phyloP scores from a whole-genome alignment of 2,329 filamentous ascomycete species.

The Cladosporium sphaerospermum region DNA sequence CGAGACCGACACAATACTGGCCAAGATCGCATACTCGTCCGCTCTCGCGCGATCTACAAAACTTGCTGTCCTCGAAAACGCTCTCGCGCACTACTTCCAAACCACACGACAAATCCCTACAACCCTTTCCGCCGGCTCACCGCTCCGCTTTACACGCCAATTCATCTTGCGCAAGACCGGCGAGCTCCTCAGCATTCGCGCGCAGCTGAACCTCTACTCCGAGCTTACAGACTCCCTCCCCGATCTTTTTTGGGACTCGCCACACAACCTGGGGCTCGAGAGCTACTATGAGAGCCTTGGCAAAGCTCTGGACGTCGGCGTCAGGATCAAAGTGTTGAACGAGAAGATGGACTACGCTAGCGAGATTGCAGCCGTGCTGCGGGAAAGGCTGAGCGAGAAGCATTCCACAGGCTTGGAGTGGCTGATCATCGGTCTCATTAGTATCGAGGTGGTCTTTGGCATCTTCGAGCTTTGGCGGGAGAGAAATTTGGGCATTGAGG shows the following conservation, averaged over 20 bases:
- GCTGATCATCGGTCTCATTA: slow-evolving; percentile 92
- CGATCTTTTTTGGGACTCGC: slow-evolving; percentile 93
- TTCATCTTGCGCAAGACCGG: slow-evolving; percentile 93
- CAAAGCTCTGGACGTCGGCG: slow-evolving; percentile 80
- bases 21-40: slow-evolving; percentile 94
- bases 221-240: slow-evolving; percentile 92
- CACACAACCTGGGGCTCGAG: slow-evolving; percentile 82
- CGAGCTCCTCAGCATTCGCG: slow-evolving; percentile 79
- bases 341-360: slow-evolving; percentile 98
- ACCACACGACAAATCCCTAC: slow-evolving; percentile 77
- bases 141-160: slow-evolving; percentile 58
- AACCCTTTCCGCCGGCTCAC: slow-evolving; percentile 63
- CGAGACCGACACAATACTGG: slow-evolving; percentile 59
- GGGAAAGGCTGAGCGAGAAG: slow-evolving; percentile 84
- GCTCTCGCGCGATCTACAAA: slow-evolving; percentile 90
- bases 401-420: slow-evolving; percentile 83
- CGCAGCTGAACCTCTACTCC: slow-evolving; percentile 92
- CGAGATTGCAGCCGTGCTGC: slow-evolving; percentile 83
- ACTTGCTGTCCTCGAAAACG: slow-evolving; percentile 80
- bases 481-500: slow-evolving; percentile 38
- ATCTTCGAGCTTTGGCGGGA: slow-evolving; percentile 66
- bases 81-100: slow-evolving; percentile 77
- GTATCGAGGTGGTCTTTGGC: slow-evolving; percentile 87
- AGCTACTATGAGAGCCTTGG: slow-evolving; percentile 94
- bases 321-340: slow-evolving; percentile 84